phyloP scores from a whole-genome alignment of 1,139 yeast species.

The Lodderomyces orthopsilosis region DNA sequence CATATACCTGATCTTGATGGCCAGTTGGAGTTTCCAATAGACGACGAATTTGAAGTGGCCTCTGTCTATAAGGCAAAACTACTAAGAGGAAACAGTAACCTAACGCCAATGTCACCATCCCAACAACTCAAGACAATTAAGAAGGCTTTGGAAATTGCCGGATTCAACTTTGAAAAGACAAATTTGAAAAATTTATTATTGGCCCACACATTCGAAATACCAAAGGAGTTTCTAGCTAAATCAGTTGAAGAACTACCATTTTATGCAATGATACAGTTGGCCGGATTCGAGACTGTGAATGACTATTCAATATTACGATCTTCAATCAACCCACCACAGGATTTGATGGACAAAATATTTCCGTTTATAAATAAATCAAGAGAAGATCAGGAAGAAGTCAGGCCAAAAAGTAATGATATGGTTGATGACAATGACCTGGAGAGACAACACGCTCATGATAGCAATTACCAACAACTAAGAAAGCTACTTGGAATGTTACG shows the following conservation, averaged over 20 bases:
- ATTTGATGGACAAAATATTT: conserved; percentile 26
- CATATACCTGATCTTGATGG: conserved; percentile 32
- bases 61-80: conserved; percentile 22
- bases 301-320: conserved; percentile 23
- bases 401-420: conserved; percentile 1
- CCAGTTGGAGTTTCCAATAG: conserved; percentile 19
- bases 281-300: conserved; percentile 24
- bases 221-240: conserved; percentile 14
- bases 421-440: conserved; percentile 6
- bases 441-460: not conserved
- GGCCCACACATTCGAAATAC: conserved; percentile 16
- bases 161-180: conserved; percentile 21
- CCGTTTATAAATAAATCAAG: conserved; percentile 21
- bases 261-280: conserved; percentile 18
- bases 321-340: conserved; percentile 27
- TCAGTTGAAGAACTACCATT: conserved; percentile 18
- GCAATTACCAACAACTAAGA: conserved; percentile 11
- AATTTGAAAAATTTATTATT: conserved; percentile 21
- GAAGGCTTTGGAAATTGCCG: conserved; percentile 21
- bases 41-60: conserved; percentile 2
- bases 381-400: conserved; percentile 7
- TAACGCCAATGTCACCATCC: conserved; percentile 23
- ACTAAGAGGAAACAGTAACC: conserved; percentile 26
- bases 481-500: conserved; percentile 23
- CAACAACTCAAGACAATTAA: conserved; percentile 30